These are phyloP conservation scores for Populus deltoides DNA, from an alignment of 345 rosid genomes.

Conservation along the genomic window DNA sequence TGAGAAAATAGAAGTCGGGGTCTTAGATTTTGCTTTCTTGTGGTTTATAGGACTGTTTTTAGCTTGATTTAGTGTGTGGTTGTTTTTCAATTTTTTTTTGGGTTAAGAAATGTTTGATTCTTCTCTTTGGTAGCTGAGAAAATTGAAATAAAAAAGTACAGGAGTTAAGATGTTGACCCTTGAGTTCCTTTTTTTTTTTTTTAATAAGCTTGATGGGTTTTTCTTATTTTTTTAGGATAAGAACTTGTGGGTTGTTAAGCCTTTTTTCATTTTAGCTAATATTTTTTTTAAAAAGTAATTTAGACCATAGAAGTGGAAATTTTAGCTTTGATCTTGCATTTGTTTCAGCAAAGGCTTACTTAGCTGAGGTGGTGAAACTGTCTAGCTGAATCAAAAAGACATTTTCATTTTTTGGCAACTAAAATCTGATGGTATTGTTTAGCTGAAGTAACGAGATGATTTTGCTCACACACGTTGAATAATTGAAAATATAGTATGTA, in stretches of 20 bases:
- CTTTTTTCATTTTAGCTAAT: neutral
- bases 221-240: neutral
- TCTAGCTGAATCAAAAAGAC: neutral
- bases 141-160: neutral
- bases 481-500: neutral
- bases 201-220: neutral
- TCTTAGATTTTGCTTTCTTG: neutral
- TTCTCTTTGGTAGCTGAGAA: slow-evolving; percentile 17
- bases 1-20: slow-evolving; percentile 5
- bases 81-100: neutral
- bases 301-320: neutral
- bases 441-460: neutral
- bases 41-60: neutral
- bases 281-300: neutral
- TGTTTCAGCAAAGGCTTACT: neutral
- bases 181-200: neutral
- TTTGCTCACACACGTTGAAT: neutral
- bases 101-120: neutral
- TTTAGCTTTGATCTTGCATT: neutral
- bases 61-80: neutral
- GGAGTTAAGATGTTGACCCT: neutral
- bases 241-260: neutral
- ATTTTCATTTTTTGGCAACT: neutral
- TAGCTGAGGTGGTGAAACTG: neutral
- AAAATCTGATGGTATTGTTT: neutral